Evolutionary conservation across 305 asterid species (phyloP).

Genomic region (Ajuga reptans): DNA sequence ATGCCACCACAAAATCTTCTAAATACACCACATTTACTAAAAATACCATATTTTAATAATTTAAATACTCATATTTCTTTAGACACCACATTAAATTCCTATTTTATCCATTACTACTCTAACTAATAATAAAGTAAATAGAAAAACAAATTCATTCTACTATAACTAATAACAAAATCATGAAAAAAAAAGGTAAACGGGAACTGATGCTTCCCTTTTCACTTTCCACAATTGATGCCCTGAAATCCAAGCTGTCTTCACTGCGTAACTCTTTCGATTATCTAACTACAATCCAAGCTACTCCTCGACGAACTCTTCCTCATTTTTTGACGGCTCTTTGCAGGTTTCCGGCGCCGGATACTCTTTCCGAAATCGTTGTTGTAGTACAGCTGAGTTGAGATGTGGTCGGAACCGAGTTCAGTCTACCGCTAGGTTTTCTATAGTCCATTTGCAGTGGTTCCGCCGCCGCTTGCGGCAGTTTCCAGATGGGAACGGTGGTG

Average conservation of each 20-base stretch:
- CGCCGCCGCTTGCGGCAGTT: too few relatives aligned
- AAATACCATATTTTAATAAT: too few relatives aligned
- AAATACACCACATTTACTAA: too few relatives aligned
- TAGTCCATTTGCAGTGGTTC: too few relatives aligned
- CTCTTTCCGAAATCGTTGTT: not conserved
- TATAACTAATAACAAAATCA: too few relatives aligned
- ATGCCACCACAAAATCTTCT: too few relatives aligned
- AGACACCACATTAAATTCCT: too few relatives aligned
- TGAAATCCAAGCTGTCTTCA: slow-evolving; percentile 62
- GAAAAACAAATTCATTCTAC: too few relatives aligned
- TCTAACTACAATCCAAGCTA: not conserved
- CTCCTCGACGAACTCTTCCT: not conserved
- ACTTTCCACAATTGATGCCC: slow-evolving; percentile 81
- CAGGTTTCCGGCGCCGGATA: slow-evolving; percentile 14
- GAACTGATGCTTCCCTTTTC: slow-evolving; percentile 48
- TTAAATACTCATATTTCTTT: too few relatives aligned
- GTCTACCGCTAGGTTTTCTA: not conserved
- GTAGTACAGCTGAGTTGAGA: slow-evolving; percentile 26
- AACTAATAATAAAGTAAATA: too few relatives aligned
- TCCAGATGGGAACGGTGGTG: too few relatives aligned
- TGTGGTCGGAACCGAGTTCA: slow-evolving; percentile 16
- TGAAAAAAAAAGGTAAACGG: slow-evolving; percentile 43
- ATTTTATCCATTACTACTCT: too few relatives aligned
- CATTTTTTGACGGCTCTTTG: slow-evolving; percentile 16
- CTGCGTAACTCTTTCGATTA: slow-evolving; percentile 45